Evolutionary conservation across 1,284 basidiomycete species (phyloP), one percentile per base, ranked within the genome.

Genomic region (Ustilago vetiveriae): DNA sequence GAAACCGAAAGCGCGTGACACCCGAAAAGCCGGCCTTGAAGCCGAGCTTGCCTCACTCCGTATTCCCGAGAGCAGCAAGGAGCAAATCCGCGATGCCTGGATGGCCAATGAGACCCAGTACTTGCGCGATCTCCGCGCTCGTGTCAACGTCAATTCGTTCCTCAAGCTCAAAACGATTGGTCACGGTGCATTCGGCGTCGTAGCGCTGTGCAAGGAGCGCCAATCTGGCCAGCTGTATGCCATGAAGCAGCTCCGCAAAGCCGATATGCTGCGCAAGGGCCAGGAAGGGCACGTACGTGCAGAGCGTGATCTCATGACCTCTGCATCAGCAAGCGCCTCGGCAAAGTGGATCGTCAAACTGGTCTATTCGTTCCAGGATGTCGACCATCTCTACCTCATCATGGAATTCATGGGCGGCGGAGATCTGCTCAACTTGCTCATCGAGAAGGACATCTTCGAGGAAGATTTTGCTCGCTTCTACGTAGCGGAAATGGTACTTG

Each of bases 131-230:
- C 86, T 88, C 60, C 86, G 94, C 71, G 86, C 86, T 43, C 90
- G 90, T 80, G 90, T 97, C 38, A 90, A 91, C 76, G 88, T 88
- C 50, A 90, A 88, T 74, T 90, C 90, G 33, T 98, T 98, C 82
- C 86, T 89, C 68, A 91, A 91, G 82, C 87, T 97, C 71, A 92
- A 96, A 85, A 94, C 92, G 42, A 96, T 98, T 79, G 94, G 95
- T 38, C 92, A 96, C 82, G 94, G 94, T 90, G 94, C 95, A 6
- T 98, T 98, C 84, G 95, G 94, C 3, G 94, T 98, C 41, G 95
- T 98, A 6, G 91, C 90, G 19, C 88, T 98, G 47, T 94, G 96
- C 42, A 88, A 86, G 82, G 93, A 97, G 83, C 87, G 86, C 75
- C 86, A 87, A 22, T 88, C 88, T 13, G 91, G 91, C 19, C 87